Base-by-base conservation (phyloP, 140 eudicot genomes). In the Bidens hawaiensis region DNA sequence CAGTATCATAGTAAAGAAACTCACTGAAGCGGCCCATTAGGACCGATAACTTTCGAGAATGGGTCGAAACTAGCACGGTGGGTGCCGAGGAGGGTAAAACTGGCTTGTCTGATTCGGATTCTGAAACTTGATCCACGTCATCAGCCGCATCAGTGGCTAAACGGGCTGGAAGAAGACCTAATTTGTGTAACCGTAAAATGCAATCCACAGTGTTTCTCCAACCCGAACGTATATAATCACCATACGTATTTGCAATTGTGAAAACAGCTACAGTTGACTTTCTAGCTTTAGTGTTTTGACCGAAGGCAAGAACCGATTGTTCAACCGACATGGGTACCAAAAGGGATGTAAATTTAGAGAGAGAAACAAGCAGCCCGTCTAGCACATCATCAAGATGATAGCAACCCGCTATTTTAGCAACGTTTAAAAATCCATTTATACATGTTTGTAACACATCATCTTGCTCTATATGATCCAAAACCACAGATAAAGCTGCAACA, bases 11-110 rank as follows among this genome's bases (percentile, higher is more conserved):
- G 72, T 84, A 89, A 18, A 89, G 65, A 26, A 89, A 84, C 60
- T 89, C 93, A 69, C 95, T 89, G 69, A 89, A 89, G 36, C 95
- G 79, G 34, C 95, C 97, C 95, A 89, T 89, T 16, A 89, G 82
- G 41, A 93, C 90, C 11, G 95, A 89, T 1, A 91, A 78, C 58
- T 86, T 80, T 60, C 90, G 45, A 52, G 64, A 61, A 50, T 71
- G 76, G 26, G 70, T 66, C 7, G 93, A 82, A 13, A 85, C 79
- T 49, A 89, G 83, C 51, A 79, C 78, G 12, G 78, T 59, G 59
- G 75, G 95, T 68, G 85, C 61, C 18, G 93, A 79, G 64, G 77
- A 27, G 77, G 67, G 64, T 76, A 73, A 49, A 69, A 61, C 28
- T 63, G 74, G 62, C 40, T 85, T 46, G 75, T 58, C 36, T 24